Evolutionary conservation across 345 rosid species (phyloP).

Genomic region (Dipteronia sinensis): DNA sequence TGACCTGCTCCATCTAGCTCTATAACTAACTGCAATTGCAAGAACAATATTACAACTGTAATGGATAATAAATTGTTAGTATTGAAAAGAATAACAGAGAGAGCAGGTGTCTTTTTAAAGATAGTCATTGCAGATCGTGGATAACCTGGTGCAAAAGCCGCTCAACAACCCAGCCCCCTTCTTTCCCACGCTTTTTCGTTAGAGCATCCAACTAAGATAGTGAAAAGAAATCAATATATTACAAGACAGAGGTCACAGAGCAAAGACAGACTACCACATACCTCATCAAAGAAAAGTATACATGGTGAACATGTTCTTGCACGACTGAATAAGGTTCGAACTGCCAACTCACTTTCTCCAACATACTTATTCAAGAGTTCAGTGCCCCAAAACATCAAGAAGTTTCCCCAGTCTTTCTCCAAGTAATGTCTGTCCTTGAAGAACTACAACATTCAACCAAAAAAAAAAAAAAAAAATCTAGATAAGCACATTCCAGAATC

Average conservation of each 20-base stretch:
- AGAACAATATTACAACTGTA: neutral
- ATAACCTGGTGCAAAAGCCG: constrained; percentile 69
- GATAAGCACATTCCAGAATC: too few species aligned
- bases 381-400: constrained; percentile 61
- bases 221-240: constrained; percentile 7
- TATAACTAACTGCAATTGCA: constrained; percentile 63
- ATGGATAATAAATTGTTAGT: neutral
- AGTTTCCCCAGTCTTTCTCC: neutral
- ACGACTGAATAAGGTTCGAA: constrained; percentile 76
- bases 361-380: constrained; percentile 89
- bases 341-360: constrained; percentile 95
- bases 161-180: constrained; percentile 91
- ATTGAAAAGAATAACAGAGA: too few species aligned
- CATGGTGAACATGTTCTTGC: constrained; percentile 92
- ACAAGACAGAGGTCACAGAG: neutral
- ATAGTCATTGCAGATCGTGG: constrained; percentile 11
- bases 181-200: constrained; percentile 89
- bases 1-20: constrained; percentile 89
- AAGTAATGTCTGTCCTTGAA: too few species aligned
- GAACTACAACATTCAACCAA: too few species aligned
- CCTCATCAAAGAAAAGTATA: constrained; percentile 94
- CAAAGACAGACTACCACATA: constrained; percentile 30
- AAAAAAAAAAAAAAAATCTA: too few species aligned
- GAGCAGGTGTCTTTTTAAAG: neutral
- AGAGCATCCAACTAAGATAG: constrained; percentile 84